Evolutionary conservation across 163 green algal species (phyloP), one percentile per base, ranked within the genome.

Genomic region (Chloromonas sp.): DNA sequence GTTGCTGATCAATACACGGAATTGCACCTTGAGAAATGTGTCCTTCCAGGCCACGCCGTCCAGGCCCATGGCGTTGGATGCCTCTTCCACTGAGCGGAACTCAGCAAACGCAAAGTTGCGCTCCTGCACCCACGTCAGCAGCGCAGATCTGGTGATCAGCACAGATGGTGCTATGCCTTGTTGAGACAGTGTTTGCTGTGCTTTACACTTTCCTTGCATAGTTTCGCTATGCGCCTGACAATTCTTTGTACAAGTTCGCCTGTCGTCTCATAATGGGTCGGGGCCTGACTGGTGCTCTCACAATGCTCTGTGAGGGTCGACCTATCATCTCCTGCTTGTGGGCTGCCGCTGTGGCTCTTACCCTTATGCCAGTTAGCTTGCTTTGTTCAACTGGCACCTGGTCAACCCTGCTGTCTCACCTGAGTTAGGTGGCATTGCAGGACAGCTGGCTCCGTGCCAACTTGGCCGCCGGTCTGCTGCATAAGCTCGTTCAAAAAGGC

Each of bases 101-200:
- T 97, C 94, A 15, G 95, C 82, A 84, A 97, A 97, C 0, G 94
- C 94, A 82, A 95, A 97, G 60, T 86, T 85, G 83, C 91, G 91
- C n/a, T 93, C 91, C 71, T 87, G 89, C 2, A 66, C 66, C 15
- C 61, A 60, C 3, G 80, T 79, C 2, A 78, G 61, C 2, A 1
- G 61, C 62, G 81, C 13, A 62, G 62, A 1, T 36, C 36, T 36
- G 36, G 36, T 36, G 36, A 36, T 36, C 36, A 36, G 36, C 36
- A 36, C 36, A 36, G 36, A 36, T 36, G 36, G 36, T 36, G 36
- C 36, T 36, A 36, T 36, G 36, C 36, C 36, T 36, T 36, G 36
- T 36, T 36, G 36, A 36, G 36, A 36, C 36, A 36, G 36, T 36
- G 36, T 36, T 36, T 36, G 36, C 36, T 36, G 36, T 36, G 36